Evolutionary conservation across 139 green algal species (phyloP).

Genomic region (Spirogloea muscicola): DNA sequence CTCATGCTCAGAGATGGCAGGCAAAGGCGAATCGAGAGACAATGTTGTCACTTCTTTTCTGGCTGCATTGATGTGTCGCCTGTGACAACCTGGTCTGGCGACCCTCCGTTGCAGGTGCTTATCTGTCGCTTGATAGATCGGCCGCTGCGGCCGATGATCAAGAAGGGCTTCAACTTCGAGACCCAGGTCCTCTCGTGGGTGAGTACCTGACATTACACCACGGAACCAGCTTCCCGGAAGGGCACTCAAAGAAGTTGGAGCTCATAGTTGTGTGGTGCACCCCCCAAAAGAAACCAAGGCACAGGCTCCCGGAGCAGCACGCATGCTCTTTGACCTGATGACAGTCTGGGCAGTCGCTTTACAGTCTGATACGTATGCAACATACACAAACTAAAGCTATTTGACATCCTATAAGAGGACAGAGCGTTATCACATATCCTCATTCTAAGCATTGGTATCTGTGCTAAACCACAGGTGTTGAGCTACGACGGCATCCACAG

Average conservation of each 20-base stretch:
- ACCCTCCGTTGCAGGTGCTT: conserved; percentile 61
- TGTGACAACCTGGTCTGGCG: no score
- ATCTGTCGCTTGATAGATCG: conserved; percentile 85
- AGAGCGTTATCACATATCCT: background rate
- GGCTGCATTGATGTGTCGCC: no score
- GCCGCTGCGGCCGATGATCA: conserved; percentile 88
- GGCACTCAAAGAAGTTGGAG: no score
- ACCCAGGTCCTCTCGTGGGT: conserved; percentile 76
- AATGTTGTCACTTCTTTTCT: no score
- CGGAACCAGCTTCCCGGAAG: background rate
- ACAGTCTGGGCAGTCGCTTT: background rate
- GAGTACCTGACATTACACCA: background rate
- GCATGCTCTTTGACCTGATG: background rate
- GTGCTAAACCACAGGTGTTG: conserved; percentile 59
- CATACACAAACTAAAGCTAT: background rate
- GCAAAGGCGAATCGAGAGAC: background rate
- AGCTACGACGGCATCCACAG: conserved; percentile 77
- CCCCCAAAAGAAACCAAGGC: background rate
- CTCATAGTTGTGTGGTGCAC: background rate
- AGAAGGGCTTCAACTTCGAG: conserved; percentile 77
- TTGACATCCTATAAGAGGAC: background rate
- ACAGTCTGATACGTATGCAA: background rate
- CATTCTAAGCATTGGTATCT: background rate
- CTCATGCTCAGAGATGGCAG: background rate
- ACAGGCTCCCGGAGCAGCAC: background rate